phyloP scores from a whole-genome alignment of 148 eudicot genomes.

The Talinum fruticosum region DNA sequence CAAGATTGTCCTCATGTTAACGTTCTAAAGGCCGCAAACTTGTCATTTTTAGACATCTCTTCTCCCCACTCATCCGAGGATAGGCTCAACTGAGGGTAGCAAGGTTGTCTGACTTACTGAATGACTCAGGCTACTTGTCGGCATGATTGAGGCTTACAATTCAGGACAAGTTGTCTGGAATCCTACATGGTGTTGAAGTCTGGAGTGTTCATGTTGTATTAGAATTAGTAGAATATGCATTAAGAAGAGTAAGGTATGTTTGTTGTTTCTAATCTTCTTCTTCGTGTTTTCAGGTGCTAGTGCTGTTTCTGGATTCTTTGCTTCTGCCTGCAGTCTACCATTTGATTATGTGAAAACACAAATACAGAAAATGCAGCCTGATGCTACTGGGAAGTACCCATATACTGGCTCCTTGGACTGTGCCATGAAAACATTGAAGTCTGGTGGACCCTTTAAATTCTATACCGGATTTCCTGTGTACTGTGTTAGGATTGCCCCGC shows the following conservation, averaged over 20 bases:
- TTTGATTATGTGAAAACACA: slow-evolving; percentile 48
- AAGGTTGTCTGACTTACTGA: no score
- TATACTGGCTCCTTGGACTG: slow-evolving; percentile 47
- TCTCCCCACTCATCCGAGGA: no score
- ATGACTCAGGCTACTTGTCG: no score
- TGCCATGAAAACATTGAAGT: slow-evolving; percentile 43
- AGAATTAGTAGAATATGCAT: background rate
- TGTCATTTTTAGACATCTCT: no score
- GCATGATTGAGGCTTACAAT: no score
- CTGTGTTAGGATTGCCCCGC: slow-evolving; percentile 47
- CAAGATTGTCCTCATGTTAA: no score
- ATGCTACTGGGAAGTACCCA: slow-evolving; percentile 45
- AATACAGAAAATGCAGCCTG: slow-evolving; percentile 57
- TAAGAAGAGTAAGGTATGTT: background rate
- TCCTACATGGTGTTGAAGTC: no score
- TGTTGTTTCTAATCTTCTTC: background rate
- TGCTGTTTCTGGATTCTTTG: slow-evolving; percentile 47
- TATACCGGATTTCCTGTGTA: slow-evolving; percentile 51
- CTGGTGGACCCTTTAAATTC: slow-evolving; percentile 47
- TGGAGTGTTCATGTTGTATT: no score
- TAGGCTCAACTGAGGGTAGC: no score
- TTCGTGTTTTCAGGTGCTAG: slow-evolving; percentile 39
- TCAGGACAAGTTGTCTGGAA: no score
- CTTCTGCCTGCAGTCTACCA: slow-evolving; percentile 57
- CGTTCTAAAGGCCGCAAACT: no score